Base-by-base conservation (phyloP, 139 green algal species). In the Desmodesmus armatus region DNA sequence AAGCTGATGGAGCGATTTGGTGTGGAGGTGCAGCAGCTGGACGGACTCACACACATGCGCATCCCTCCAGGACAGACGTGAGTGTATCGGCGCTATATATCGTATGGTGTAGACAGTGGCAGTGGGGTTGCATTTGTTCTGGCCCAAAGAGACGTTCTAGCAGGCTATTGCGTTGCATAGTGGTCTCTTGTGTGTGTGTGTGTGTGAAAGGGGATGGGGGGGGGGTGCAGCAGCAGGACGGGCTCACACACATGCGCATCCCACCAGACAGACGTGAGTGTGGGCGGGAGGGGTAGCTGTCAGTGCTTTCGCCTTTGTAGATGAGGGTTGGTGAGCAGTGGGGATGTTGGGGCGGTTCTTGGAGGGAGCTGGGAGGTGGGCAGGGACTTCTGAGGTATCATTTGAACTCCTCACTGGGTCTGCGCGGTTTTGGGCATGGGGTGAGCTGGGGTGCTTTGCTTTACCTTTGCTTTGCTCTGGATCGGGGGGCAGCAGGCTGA, bases 1-100 rank as follows among this genome's bases (percentile, higher is more conserved):
- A 95, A 96, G 87, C 94, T 99, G 7, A 99, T 99, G 97, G 91
- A 98, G 92, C 89, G 93, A 17, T 98, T 98, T 89, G 95, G 96
- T 1, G 93, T 98, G 29, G 87, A 88, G 85, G 95, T 98, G 76
- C 83, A 98, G 66, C 80, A 83, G 49, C 80, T 97, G 49, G 89
- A 98, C 53, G 95, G 95, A 0, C 86, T 98, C 85, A 96, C 79
- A 35, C 95, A 97, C 90, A 91, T 98, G 88, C 82, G 80, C 43
- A 91, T 93, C 63, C 90, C 90, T 1, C 85, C 87, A 15, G 74
- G 79, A 49, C 90, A 94, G 87, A 88, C 44, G 60, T 86, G 69
- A 86, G 80, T 49, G 37, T n/a, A 63, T 7, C n/a, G 25, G n/a
- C n/a, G n/a, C n/a, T n/a, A n/a, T n/a, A n/a, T n/a, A n/a, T n/a